Evolutionary conservation across 1,139 yeast species (phyloP).

Genomic region (Debaryomyces sp.): DNA sequence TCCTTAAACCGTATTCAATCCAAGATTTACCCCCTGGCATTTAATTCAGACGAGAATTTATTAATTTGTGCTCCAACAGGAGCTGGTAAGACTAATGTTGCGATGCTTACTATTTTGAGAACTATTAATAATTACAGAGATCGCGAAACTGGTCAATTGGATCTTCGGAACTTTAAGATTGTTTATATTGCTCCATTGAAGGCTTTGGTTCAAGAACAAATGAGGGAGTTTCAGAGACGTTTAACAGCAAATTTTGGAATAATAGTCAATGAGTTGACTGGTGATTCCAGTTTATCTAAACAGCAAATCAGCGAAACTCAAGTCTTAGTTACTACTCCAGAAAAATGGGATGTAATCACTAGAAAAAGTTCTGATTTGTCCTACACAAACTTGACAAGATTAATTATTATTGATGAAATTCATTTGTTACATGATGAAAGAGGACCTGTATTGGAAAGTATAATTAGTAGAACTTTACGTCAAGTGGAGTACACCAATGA

Average conservation of each 20-base stretch:
- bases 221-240: conserved; percentile 78
- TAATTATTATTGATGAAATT: conserved; percentile 90
- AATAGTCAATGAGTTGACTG: conserved; percentile 84
- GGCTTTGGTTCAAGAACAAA: conserved; percentile 95
- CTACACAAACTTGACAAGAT: conserved; percentile 62
- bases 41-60: conserved; percentile 68
- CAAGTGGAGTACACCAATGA: conserved; percentile 45
- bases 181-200: conserved; percentile 94
- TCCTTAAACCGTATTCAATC: conserved; percentile 84
- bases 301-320: conserved; percentile 81
- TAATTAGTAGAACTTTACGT: conserved; percentile 74
- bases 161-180: conserved; percentile 64
- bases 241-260: conserved; percentile 64
- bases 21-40: conserved; percentile 76
- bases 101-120: conserved; percentile 74
- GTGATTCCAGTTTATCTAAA: conserved; percentile 80
- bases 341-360: conserved; percentile 96
- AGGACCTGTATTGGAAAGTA: conserved; percentile 91
- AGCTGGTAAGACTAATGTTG: conserved; percentile 97
- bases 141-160: conserved; percentile 48
- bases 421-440: conserved; percentile 92
- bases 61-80: conserved; percentile 97
- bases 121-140: conserved; percentile 59
- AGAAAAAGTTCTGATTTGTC: conserved; percentile 69
- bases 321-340: conserved; percentile 89